These are phyloP conservation scores for Colletotrichum sp. DNA, from an alignment of 2,329 filamentous ascomycete species.

Conservation along the genomic window DNA sequence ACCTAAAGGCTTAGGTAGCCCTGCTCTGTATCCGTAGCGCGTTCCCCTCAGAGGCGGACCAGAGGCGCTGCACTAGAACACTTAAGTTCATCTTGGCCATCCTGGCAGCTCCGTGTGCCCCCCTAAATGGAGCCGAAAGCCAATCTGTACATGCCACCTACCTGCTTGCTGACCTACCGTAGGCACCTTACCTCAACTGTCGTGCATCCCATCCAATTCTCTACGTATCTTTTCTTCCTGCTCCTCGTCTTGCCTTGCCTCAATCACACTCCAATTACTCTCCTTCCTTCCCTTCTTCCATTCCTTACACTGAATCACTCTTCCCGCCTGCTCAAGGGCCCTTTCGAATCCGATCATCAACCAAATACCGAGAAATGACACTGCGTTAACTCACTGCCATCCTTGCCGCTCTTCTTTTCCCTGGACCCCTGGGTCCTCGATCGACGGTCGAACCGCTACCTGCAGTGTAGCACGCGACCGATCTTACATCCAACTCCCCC, in stretches of 20 bases:
- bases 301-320: background rate
- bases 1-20: background rate
- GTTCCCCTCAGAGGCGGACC: background rate
- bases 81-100: background rate
- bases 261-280: background rate
- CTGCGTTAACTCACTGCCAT: background rate
- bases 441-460: background rate
- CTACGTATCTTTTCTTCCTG: slow-evolving; percentile 9
- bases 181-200: background rate
- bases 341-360: background rate
- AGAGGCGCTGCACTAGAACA: background rate
- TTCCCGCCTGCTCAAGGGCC: background rate
- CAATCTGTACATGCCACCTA: slow-evolving; percentile 6
- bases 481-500: background rate
- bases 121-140: background rate
- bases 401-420: background rate
- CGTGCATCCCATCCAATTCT: background rate
- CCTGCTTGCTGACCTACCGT: background rate
- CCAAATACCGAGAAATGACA: slow-evolving; percentile 9
- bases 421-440: background rate
- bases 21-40: background rate
- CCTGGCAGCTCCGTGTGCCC: background rate
- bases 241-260: background rate
- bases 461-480: slow-evolving; percentile 10
- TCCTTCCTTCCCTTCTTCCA: background rate